phyloP scores from a whole-genome alignment of 495 filamentous ascomycete genomes.

The Amniculicola lignicola region DNA sequence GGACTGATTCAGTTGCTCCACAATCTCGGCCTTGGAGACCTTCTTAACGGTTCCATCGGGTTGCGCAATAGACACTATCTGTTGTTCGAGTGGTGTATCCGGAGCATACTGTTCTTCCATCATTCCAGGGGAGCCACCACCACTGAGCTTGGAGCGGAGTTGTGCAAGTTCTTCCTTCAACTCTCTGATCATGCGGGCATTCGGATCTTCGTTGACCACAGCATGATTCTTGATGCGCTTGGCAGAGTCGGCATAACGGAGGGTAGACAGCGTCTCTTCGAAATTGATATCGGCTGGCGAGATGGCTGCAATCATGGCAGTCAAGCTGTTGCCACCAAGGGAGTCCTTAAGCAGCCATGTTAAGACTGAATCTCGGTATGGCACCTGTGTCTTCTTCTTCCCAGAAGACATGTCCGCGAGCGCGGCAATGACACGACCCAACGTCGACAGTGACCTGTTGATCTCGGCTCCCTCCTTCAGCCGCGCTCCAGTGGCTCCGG shows the following conservation, averaged over 20 bases:
- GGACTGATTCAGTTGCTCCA: conserved; percentile 89
- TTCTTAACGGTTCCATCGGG: conserved; percentile 85
- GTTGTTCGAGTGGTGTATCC: conserved; percentile 87
- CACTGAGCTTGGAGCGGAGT: conserved; percentile 79
- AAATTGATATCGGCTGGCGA: conserved; percentile 99
- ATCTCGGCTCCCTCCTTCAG: conserved; percentile 99
- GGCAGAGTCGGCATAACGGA: conserved; percentile 94
- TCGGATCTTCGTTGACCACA: conserved; percentile 98
- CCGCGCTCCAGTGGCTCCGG: conserved; percentile 90
- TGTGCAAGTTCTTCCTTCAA: conserved; percentile 91
- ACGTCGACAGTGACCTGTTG: conserved; percentile 91
- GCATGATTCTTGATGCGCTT: conserved; percentile 99
- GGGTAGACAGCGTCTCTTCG: conserved; percentile 91
- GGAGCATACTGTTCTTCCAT: conserved; percentile 82
- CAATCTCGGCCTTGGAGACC: conserved; percentile 97
- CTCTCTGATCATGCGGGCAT: conserved; percentile 97
- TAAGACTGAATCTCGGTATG: conserved; percentile 93
- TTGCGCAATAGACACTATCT: conserved; percentile 91
- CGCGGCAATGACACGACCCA: conserved; percentile 97
- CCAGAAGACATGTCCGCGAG: conserved; percentile 85
- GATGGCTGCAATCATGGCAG: conserved; percentile 98
- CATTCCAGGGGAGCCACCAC: conserved; percentile 47
- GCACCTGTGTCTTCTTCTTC: conserved; percentile 84
- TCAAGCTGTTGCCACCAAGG: conserved; percentile 97
- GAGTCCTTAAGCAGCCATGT: conserved; percentile 99